Evolutionary conservation across 805 yeast genomes (phyloP), one percentile per base, ranked within the genome.

Genomic region (Myxozyma sirexii): DNA sequence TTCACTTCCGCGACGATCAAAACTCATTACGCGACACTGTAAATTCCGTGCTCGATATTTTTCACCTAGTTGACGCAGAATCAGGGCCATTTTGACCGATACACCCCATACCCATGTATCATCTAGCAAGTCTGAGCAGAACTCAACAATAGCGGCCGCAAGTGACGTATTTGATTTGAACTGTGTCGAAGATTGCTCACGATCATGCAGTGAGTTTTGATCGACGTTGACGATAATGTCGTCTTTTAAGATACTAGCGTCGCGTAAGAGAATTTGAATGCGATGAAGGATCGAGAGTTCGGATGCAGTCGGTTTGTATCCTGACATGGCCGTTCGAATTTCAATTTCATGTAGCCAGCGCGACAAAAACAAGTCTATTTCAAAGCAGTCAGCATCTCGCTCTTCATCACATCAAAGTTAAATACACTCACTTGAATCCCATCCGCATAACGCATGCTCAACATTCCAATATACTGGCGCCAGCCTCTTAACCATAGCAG

Each of bases 71-170:
- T 29, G 19, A 4, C 52, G 51, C 26, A 56, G 52, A 37, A 50
- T 50, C 13, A 39, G 13, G 15, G 60, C 60, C 60, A 56, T 56
- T 19, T 31, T 26, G 24, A 56, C 51, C 1, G 60, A 49, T 15
- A 56, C 51, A 10, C 60, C 60, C 60, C 60, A 56, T 10, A 56
- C 56, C 54, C 54, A 50, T 4, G 47, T 43, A 17, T 51, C 60
- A 13, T 49, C 56, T 12, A 56, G 19, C 48, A 56, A 19, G 27
- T 51, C 52, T n/a, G 49, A 37, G 29, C 60, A 56, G 31, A 50
- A 50, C 26, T 56, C 60, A 17, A 48, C 60, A n/a, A 56, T 43
- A 5, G 55, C 55, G 6, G 56, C 60, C 2, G 60, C 52, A 12
- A 56, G 49, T 8, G 60, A 56, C 23, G 46, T 39, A 29, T 45